phyloP scores from a whole-genome alignment of 305 asterid species.

The Coffea humblotiana region DNA sequence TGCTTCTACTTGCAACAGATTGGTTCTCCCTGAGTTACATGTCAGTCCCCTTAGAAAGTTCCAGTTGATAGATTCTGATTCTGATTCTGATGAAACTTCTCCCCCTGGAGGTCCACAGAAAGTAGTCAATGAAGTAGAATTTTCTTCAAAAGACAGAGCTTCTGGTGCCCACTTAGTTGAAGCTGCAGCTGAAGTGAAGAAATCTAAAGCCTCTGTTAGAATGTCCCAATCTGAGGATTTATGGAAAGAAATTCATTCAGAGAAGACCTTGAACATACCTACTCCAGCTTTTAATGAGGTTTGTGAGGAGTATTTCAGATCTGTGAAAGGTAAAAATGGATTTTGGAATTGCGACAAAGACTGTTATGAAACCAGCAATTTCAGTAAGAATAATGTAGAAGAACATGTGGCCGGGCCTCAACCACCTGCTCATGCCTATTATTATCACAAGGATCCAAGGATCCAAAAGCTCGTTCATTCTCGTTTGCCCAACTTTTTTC shows the following conservation, averaged over 20 bases:
- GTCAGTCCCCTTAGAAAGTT: conserved; percentile 83
- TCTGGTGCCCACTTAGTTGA: conserved; percentile 27
- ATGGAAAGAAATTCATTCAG: conserved; percentile 63
- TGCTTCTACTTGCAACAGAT: conserved; percentile 38
- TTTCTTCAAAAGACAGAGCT: conserved; percentile 29
- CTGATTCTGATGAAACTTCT: conserved; percentile 79
- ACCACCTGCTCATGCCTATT: conserved; percentile 66
- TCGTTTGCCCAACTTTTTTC: conserved; percentile 74
- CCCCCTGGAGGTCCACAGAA: conserved; percentile 23
- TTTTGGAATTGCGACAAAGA: conserved; percentile 29
- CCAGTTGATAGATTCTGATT: conserved; percentile 86
- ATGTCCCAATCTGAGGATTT: conserved; percentile 41
- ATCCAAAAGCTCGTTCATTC: conserved; percentile 71
- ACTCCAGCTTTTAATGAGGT: conserved; percentile 90
- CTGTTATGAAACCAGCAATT: conserved; percentile 16
- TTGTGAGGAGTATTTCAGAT: conserved; percentile 65
- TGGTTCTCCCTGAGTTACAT: conserved; percentile 44
- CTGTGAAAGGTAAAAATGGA: conserved; percentile 36
- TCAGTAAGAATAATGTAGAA: conserved; percentile 23
- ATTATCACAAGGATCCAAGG: conserved; percentile 71
- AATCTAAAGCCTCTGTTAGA: conserved; percentile 31
- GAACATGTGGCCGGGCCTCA: conserved; percentile 28
- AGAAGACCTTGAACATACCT: conserved; percentile 45
- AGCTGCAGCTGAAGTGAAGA: conserved; percentile 24
- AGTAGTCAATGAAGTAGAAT: conserved; percentile 29